A percentile compares a stretch with the other conserved stretches of the same genome.
Conservation (phyloP, 225 moss, liverwort and hornwort species). For the Thuidium tamariscinum region DNA sequence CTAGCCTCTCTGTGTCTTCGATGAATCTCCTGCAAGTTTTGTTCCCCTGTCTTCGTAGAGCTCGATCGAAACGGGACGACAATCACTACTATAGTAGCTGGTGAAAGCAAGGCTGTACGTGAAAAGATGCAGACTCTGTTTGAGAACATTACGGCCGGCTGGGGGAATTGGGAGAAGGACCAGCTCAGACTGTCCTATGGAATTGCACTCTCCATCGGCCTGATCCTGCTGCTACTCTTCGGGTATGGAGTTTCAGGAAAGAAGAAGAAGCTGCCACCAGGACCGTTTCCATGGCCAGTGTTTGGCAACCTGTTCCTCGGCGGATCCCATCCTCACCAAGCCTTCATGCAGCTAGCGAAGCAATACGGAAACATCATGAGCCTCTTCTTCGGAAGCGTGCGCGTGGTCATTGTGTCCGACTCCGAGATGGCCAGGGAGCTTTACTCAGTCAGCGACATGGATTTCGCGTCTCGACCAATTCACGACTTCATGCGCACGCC, state of each 20-base stretch:
- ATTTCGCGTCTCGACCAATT: conserved; percentile 7
- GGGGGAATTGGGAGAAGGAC: neutral
- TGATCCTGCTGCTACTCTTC: neutral
- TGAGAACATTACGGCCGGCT: too few relatives aligned
- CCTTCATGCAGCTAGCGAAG: neutral
- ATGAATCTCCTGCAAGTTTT: neutral
- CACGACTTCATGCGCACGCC: neutral
- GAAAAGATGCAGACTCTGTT: neutral
- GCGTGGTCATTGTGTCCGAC: conserved; percentile 17
- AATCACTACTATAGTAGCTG: too few relatives aligned
- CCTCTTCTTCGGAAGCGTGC: conserved; percentile 18
- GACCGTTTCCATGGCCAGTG: conserved; percentile 23
- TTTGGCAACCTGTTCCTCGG: conserved; percentile 18
- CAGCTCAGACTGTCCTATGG: neutral
- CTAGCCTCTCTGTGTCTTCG: neutral
- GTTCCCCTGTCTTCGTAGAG: neutral
- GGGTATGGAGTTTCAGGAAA: neutral
- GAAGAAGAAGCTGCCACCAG: conserved; percentile 18
- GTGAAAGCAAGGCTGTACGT: neutral
- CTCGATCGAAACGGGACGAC: neutral
- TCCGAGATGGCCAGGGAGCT: conserved; percentile 24
- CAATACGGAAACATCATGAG: conserved; percentile 23
- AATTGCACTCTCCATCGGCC: neutral
- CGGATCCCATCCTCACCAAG: neutral
- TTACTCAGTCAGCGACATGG: neutral